phyloP scores from a whole-genome alignment of 1,139 yeast species.

The Debaryomyces fabryi region DNA sequence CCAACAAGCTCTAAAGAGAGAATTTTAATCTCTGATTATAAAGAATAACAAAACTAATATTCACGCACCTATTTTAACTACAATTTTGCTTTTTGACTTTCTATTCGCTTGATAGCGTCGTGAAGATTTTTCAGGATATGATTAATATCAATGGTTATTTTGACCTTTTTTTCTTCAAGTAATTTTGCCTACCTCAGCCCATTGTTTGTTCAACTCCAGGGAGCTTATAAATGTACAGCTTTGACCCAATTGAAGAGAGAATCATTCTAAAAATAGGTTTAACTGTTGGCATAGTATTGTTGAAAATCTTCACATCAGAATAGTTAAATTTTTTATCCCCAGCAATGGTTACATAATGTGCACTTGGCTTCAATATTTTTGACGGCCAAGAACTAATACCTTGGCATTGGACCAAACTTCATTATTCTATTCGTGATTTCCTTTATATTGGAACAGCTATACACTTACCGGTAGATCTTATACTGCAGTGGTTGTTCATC shows the following conservation, averaged over 20 bases:
- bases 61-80: conserved; percentile 38
- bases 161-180: conserved; percentile 43
- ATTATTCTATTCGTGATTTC: no score
- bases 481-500: no score
- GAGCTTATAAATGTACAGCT: conserved; percentile 15
- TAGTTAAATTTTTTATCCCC: conserved; percentile 51
- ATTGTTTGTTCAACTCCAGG: conserved; percentile 8
- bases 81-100: conserved; percentile 58
- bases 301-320: conserved; percentile 2
- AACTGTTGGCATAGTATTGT: background rate
- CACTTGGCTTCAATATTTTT: conserved; percentile 43
- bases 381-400: conserved; percentile 61
- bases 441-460: no score
- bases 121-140: conserved; percentile 50
- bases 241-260: conserved; percentile 14
- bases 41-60: no score
- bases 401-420: conserved; percentile 16
- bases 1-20: no score
- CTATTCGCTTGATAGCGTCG: conserved; percentile 51
- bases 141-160: conserved; percentile 55
- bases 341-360: conserved; percentile 51
- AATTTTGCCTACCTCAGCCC: conserved; percentile 27
- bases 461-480: no score
- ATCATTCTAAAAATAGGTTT: conserved; percentile 2
- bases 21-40: no score